Conservation (phyloP, 2,329 filamentous ascomycete genomes). For the Rutstroemia sp. region DNA sequence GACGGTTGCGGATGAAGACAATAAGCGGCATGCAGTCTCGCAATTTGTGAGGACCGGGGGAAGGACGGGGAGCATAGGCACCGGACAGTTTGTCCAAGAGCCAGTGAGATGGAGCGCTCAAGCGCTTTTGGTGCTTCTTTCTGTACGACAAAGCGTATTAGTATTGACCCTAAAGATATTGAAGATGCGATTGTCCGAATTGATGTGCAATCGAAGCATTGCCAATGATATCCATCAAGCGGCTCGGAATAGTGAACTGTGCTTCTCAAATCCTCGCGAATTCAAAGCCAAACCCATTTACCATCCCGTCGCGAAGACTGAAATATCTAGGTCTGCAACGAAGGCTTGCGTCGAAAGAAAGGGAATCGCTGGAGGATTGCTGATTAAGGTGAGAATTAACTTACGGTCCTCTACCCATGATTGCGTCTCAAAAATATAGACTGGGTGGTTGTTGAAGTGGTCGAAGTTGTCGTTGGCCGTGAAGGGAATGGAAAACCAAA, state of each 20-base stretch:
- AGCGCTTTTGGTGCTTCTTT: conserved; percentile 99
- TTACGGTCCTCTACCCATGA: conserved; percentile 43
- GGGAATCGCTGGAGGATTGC: background rate
- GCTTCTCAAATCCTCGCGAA: background rate
- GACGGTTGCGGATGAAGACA: conserved; percentile 92
- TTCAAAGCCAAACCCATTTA: background rate
- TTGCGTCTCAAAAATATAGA: conserved; percentile 21
- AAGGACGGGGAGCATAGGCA: conserved; percentile 66
- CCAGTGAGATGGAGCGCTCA: conserved; percentile 98
- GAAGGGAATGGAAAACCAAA: background rate
- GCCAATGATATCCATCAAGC: background rate
- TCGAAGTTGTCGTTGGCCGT: conserved; percentile 6
- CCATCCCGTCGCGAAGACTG: background rate
- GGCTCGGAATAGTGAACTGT: too few species aligned
- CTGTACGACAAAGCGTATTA: conserved; percentile 38
- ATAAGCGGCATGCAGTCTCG: conserved; percentile 98
- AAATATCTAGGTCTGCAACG: background rate
- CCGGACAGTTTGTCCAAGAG: conserved; percentile 99
- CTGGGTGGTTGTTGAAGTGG: conserved; percentile 7
- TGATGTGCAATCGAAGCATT: background rate
- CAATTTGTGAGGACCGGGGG: conserved; percentile 94
- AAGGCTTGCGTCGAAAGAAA: background rate
- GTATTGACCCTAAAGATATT: background rate
- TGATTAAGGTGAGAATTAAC: conserved; percentile 8
- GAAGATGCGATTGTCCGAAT: too few species aligned